These are phyloP conservation scores for Apiosordaria backusii DNA, from an alignment of 495 filamentous ascomycete genomes.

Conservation along the genomic window DNA sequence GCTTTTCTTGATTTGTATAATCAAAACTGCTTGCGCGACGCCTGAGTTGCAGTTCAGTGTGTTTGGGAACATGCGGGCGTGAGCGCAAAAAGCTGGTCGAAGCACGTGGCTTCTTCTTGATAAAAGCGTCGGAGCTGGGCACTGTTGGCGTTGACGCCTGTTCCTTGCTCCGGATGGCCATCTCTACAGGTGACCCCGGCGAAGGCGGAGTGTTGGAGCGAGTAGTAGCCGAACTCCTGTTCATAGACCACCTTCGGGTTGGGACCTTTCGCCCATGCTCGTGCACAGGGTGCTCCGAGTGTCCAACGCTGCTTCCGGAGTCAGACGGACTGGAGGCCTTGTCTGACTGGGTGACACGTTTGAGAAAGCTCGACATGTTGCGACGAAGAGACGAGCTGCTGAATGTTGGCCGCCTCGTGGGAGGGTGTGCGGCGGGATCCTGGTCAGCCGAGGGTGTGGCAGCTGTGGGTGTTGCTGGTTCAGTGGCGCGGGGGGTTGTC, in stretches of 20 bases:
- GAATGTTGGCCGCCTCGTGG: conserved; percentile 36
- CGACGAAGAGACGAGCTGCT: conserved; percentile 33
- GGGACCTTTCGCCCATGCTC: conserved; percentile 27
- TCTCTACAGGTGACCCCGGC: conserved; percentile 43
- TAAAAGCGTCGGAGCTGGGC: conserved; percentile 39
- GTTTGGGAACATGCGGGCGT: conserved; percentile 28
- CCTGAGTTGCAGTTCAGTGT: conserved; percentile 17
- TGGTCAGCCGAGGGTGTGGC: conserved; percentile 22
- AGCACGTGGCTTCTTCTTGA: conserved; percentile 44
- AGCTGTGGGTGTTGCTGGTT: conserved; percentile 20
- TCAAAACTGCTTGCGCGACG: conserved; percentile 41
- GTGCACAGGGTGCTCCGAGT: conserved; percentile 20
- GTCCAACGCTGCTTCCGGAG: conserved; percentile 15
- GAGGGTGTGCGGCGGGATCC: conserved; percentile 29
- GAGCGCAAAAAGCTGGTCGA: conserved; percentile 49
- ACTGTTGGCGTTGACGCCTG: conserved; percentile 35
- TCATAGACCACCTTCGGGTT: conserved; percentile 45
- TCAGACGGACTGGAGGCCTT: conserved; percentile 23
- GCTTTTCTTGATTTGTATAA: conserved; percentile 24
- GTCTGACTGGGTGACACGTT: conserved; percentile 33
- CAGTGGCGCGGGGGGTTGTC: conserved; percentile 12
- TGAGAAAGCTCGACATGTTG: conserved; percentile 36
- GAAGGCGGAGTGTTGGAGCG: conserved; percentile 53
- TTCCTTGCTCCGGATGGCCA: conserved; percentile 28
- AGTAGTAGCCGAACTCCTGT: conserved; percentile 45